Base-by-base conservation (phyloP, 1,284 basidiomycete genomes). In the Hypsizygus ulmarius region DNA sequence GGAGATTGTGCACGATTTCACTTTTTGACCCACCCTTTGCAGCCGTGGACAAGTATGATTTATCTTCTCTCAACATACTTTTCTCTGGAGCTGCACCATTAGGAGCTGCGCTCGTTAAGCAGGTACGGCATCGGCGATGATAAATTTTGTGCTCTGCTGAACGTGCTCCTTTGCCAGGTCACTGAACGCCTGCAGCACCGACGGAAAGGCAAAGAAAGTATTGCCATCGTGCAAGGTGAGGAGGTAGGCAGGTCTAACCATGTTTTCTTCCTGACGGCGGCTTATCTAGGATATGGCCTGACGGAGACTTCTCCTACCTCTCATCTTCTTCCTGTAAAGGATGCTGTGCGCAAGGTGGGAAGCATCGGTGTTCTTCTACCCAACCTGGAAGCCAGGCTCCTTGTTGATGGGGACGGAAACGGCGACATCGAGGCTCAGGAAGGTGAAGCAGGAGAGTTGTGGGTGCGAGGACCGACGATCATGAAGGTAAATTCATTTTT, bases 81-180 rank as follows among this genome's bases (percentile, higher is more conserved):
- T 74, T 84, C 55, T 88, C 82, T 1, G 93, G 90, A 4, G 94
- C 92, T 0, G 94, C 94, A 1, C 92, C 93, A 0, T 74, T 94
- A 5, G 82, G 87, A 1, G 70, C 71, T 0, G 75, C 80, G 7
- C 72, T 93, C 10, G 78, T 81, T 9, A 65, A 75, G 30, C 50
- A 71, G 68, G 83, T 82, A 29, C 21, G 63, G 35, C 21, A 27
- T 25, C 11, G 33, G 21, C 39, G 8, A 19, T 15, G 29, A 21
- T 39, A 32, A 33, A n/a, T 8, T 40, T 39, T 44, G 19, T 27
- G 3, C 14, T 19, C 25, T 42, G 36, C 29, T 21, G 6, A 29
- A 27, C 7, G n/a, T 25, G 57, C 36, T 19, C 11, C 11, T 28
- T 18, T 7, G 30, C 5, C 11, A 67, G 70, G 72, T 75, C 14